Conservation (phyloP, 305 asterid species). For the Withania somnifera region DNA sequence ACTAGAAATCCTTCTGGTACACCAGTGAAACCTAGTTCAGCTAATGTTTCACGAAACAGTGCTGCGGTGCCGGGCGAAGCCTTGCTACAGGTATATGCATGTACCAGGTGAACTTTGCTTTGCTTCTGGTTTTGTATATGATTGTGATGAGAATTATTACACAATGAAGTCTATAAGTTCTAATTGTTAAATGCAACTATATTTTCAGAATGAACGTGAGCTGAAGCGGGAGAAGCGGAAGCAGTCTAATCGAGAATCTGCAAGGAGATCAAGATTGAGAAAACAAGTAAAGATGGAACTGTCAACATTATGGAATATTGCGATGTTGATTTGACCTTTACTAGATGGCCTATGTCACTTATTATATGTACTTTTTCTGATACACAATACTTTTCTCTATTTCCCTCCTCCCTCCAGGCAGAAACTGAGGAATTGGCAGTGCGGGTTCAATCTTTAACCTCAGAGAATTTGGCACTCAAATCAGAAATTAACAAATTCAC, state of each 20-base stretch:
- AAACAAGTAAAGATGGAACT: slow-evolving; percentile 52
- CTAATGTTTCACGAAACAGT: slow-evolving; percentile 13
- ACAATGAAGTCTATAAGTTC: not conserved
- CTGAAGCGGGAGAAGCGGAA: slow-evolving; percentile 87
- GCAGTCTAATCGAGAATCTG: slow-evolving; percentile 95
- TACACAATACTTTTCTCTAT: not conserved
- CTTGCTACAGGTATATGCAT: slow-evolving; percentile 50
- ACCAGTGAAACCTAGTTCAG: slow-evolving; percentile 33
- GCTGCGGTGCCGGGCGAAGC: slow-evolving; percentile 28
- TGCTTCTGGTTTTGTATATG: not conserved
- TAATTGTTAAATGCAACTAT: not conserved
- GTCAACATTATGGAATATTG: not conserved
- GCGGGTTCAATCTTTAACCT: slow-evolving; percentile 48
- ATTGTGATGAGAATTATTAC: not conserved
- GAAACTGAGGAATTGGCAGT: slow-evolving; percentile 74
- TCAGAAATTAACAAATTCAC: slow-evolving; percentile 47
- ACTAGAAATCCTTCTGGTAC: slow-evolving; percentile 30
- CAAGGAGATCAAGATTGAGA: slow-evolving; percentile 88
- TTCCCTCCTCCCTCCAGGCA: slow-evolving; percentile 30
- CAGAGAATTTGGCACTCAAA: slow-evolving; percentile 64
- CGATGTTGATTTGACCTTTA: not conserved
- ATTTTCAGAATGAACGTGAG: slow-evolving; percentile 67
- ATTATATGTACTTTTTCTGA: not conserved
- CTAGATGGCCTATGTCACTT: not conserved
- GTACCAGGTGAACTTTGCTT: not conserved